phyloP scores from a whole-genome alignment of 2,329 filamentous ascomycete genomes.

The Myriangium duriaei region DNA sequence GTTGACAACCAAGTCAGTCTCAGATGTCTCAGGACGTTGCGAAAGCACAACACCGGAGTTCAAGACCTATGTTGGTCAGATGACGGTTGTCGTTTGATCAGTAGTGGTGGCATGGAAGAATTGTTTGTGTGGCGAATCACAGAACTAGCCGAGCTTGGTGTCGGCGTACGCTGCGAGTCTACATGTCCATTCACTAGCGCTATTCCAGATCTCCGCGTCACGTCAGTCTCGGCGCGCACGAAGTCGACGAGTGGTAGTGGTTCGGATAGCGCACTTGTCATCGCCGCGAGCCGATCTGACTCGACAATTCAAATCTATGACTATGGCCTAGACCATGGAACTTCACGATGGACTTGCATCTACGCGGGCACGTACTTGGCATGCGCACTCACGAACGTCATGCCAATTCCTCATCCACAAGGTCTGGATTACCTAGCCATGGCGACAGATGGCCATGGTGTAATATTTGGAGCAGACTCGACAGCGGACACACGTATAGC shows the following conservation, averaged over 20 bases:
- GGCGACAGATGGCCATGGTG: slow-evolving; percentile 69
- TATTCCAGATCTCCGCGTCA: slow-evolving; percentile 62
- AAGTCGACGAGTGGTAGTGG: not conserved
- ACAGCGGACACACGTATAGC: too few relatives aligned
- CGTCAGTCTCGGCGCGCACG: slow-evolving; percentile 58
- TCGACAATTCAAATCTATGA: slow-evolving; percentile 7
- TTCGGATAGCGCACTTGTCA: not conserved
- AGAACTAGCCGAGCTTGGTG: slow-evolving; percentile 38
- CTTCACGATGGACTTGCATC: slow-evolving; percentile 23
- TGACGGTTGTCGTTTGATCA: slow-evolving; percentile 60
- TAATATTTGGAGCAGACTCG: too few relatives aligned
- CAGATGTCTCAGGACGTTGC: slow-evolving; percentile 51
- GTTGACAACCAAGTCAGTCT: slow-evolving; percentile 15
- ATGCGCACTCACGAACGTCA: slow-evolving; percentile 57
- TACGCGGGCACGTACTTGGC: slow-evolving; percentile 33
- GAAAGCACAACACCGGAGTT: slow-evolving; percentile 70
- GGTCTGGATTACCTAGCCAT: not conserved
- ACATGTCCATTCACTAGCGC: slow-evolving; percentile 37
- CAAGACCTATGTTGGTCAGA: slow-evolving; percentile 66
- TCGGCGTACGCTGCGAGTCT: slow-evolving; percentile 42
- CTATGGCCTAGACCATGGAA: slow-evolving; percentile 14
- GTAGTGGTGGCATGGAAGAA: slow-evolving; percentile 77
- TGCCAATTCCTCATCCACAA: slow-evolving; percentile 21
- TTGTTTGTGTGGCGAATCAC: slow-evolving; percentile 71
- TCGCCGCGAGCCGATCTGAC: slow-evolving; percentile 4